Conservation (phyloP, 1,284 basidiomycete genomes). For the Trichosporon inkin region DNA sequence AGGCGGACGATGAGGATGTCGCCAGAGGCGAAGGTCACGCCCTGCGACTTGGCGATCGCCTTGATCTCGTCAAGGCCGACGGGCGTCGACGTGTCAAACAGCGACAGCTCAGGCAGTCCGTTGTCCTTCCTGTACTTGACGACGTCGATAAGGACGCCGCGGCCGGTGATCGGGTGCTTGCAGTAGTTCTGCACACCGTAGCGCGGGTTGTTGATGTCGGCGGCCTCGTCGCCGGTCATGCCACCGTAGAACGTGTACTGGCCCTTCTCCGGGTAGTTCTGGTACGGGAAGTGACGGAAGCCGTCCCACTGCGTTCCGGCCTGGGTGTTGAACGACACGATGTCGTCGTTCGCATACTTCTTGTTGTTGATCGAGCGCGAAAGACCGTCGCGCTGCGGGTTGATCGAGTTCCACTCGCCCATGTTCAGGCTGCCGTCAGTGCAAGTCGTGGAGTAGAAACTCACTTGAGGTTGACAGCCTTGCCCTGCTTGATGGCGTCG, state of each 20-base stretch:
- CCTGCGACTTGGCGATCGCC: constrained; percentile 68
- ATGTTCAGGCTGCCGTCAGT: constrained; percentile 13
- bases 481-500: constrained; percentile 34
- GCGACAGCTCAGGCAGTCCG: constrained; percentile 36
- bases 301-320: constrained; percentile 51
- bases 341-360: constrained; percentile 33
- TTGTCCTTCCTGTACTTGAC: constrained; percentile 37
- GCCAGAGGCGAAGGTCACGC: constrained; percentile 36
- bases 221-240: constrained; percentile 14
- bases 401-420: background rate
- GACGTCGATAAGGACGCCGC: constrained; percentile 24
- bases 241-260: constrained; percentile 21
- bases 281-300: constrained; percentile 41
- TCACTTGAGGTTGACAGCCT: constrained; percentile 38
- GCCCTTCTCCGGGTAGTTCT: constrained; percentile 19
- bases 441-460: background rate
- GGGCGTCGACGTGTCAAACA: constrained; percentile 40
- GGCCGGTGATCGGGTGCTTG: constrained; percentile 23
- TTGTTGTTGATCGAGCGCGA: background rate
- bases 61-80: constrained; percentile 90
- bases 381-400: background rate
- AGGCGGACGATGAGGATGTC: constrained; percentile 48
- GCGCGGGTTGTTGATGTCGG: constrained; percentile 7
- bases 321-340: constrained; percentile 48
- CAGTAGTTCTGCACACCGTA: constrained; percentile 19